Conservation (phyloP, 75 land plant species). For the Picea sitchensis region DNA sequence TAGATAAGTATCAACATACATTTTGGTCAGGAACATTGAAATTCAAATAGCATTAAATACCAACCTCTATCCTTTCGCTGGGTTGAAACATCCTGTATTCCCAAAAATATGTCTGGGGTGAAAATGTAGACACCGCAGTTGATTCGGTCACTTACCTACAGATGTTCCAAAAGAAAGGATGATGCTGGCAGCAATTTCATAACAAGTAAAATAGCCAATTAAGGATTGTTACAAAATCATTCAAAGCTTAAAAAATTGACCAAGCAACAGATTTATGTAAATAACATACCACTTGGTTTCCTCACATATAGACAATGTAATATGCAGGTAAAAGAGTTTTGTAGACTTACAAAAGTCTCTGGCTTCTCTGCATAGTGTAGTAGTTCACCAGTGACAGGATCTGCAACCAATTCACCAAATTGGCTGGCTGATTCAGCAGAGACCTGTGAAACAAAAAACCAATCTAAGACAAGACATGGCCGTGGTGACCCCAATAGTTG, state of each 20-base stretch:
- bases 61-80: conserved; percentile 68
- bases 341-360: conserved; percentile 87
- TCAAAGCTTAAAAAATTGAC: neutral
- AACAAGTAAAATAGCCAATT: neutral
- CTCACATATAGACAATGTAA: neutral
- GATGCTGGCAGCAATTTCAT: neutral
- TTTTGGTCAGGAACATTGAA: neutral
- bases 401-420: conserved; percentile 93
- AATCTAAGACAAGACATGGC: neutral
- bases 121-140: conserved; percentile 96
- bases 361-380: conserved; percentile 98
- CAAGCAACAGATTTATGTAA: neutral
- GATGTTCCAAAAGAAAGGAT: neutral
- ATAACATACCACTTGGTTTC: neutral
- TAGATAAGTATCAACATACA: neutral
- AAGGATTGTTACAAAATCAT: neutral
- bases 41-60: neutral
- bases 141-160: conserved; percentile 87
- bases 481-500: no score
- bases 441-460: conserved; percentile 45
- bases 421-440: conserved; percentile 84
- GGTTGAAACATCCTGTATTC: conserved; percentile 61
- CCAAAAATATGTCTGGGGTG: conserved; percentile 82
- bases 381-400: conserved; percentile 75
- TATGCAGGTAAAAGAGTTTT: neutral